phyloP scores from a whole-genome alignment of 1,139 yeast genomes.

The Saccharomycopsis hybrid region DNA sequence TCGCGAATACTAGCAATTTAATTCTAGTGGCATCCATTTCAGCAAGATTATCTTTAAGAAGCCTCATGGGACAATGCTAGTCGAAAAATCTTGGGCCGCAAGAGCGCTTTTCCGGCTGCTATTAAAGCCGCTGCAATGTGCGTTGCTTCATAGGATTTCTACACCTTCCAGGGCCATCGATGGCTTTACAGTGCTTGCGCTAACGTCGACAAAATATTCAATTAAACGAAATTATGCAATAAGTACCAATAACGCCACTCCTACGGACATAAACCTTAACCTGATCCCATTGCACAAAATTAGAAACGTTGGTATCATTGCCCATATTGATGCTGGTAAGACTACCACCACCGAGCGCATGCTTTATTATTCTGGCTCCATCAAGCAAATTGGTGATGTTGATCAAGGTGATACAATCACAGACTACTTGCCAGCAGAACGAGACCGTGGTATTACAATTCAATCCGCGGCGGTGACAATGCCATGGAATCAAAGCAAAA shows the following conservation, averaged over 20 bases:
- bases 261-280: not conserved
- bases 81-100: no score
- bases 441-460: slow-evolving; percentile 91
- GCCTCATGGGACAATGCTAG: no score
- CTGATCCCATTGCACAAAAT: slow-evolving; percentile 27
- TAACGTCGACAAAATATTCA: no score
- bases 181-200: no score
- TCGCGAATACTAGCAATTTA: no score
- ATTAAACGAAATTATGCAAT: not conserved
- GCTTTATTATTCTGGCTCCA: slow-evolving; percentile 82
- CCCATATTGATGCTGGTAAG: slow-evolving; percentile 88
- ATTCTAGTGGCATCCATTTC: no score
- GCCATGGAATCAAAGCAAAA: slow-evolving; percentile 71
- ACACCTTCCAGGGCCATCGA: no score
- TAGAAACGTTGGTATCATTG: slow-evolving; percentile 74
- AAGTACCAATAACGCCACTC: not conserved
- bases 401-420: slow-evolving; percentile 97
- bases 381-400: slow-evolving; percentile 79
- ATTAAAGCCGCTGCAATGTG: no score
- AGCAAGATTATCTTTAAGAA: no score
- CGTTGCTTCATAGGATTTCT: no score
- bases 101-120: no score
- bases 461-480: slow-evolving; percentile 94
- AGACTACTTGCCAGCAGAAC: slow-evolving; percentile 83
- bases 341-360: slow-evolving; percentile 88